These are phyloP conservation scores for Fonsecaea erecta DNA, from an alignment of 2,329 filamentous ascomycete genomes.

Conservation along the genomic window DNA sequence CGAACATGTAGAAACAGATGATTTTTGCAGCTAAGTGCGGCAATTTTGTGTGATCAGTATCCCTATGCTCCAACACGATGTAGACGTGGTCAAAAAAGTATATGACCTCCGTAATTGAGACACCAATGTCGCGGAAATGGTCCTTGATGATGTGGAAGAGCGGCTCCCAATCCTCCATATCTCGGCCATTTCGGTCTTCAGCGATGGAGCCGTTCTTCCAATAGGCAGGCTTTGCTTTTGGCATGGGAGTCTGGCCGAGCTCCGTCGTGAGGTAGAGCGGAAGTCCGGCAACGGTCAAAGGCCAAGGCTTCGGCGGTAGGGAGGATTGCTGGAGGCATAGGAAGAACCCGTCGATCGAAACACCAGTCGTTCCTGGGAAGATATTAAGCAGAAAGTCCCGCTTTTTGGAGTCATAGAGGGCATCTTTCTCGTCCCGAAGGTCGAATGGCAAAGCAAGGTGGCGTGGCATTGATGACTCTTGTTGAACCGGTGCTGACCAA, in stretches of 20 bases:
- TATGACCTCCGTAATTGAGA: not conserved
- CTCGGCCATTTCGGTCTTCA: not conserved
- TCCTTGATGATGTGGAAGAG: conserved; percentile 6
- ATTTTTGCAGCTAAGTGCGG: not conserved
- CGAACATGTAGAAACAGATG: not conserved
- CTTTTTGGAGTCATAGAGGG: not conserved
- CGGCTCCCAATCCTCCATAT: conserved; percentile 8
- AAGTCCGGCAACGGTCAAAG: not conserved
- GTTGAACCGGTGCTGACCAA: too few species aligned
- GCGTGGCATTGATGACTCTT: too few species aligned
- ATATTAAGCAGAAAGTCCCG: not conserved
- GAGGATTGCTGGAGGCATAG: not conserved
- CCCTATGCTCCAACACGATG: not conserved
- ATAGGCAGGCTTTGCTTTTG: not conserved
- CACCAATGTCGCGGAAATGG: not conserved
- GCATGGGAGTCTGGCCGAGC: not conserved
- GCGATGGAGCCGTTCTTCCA: not conserved
- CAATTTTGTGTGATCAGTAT: not conserved
- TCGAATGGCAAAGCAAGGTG: too few species aligned
- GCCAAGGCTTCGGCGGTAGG: conserved; percentile 8
- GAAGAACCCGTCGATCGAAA: not conserved
- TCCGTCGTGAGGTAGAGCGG: not conserved
- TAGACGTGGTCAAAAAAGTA: not conserved
- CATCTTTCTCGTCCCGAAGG: not conserved
- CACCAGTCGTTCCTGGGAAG: not conserved